These are phyloP conservation scores for Dentipellis sp. DNA, from an alignment of 768 basidiomycete genomes.

Conservation along the genomic window DNA sequence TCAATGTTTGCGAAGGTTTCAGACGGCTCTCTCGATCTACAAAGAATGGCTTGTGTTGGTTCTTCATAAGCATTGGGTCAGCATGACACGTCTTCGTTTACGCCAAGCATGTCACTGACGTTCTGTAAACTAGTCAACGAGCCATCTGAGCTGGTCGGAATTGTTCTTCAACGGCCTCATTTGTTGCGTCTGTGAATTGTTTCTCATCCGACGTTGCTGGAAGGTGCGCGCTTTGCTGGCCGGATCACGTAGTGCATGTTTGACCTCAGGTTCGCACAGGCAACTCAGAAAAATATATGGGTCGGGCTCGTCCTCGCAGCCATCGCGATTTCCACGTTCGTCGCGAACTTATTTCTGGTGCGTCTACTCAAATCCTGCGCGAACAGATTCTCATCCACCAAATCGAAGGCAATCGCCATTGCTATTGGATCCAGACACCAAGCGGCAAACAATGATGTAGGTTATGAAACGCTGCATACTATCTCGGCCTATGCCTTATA, in stretches of 20 bases:
- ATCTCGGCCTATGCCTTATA: not conserved
- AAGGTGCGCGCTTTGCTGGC: slow-evolving; percentile 25
- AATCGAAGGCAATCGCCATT: slow-evolving; percentile 4
- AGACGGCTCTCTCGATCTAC: slow-evolving; percentile 18
- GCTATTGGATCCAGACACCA: slow-evolving; percentile 4
- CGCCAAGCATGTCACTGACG: not conserved
- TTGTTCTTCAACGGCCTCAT: slow-evolving; percentile 40
- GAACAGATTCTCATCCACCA: not conserved
- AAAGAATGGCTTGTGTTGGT: slow-evolving; percentile 20
- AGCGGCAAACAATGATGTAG: slow-evolving; percentile 10
- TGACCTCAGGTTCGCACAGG: slow-evolving; percentile 18
- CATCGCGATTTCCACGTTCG: slow-evolving; percentile 25
- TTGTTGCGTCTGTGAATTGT: slow-evolving; percentile 36
- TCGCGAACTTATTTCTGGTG: slow-evolving; percentile 33
- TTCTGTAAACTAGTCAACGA: slow-evolving; percentile 19
- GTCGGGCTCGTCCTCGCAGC: slow-evolving; percentile 25
- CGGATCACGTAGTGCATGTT: not conserved
- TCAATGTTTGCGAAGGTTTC: slow-evolving; percentile 11
- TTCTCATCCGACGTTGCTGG: slow-evolving; percentile 43
- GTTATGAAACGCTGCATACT: not conserved
- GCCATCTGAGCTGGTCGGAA: slow-evolving; percentile 34
- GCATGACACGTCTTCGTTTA: not conserved
- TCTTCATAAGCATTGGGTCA: slow-evolving; percentile 15
- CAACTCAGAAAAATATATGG: slow-evolving; percentile 30
- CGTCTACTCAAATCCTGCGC: not conserved